These are phyloP conservation scores for Amborella trichopoda DNA, from an alignment of 164 flowering plant species.

Conservation along the genomic window DNA sequence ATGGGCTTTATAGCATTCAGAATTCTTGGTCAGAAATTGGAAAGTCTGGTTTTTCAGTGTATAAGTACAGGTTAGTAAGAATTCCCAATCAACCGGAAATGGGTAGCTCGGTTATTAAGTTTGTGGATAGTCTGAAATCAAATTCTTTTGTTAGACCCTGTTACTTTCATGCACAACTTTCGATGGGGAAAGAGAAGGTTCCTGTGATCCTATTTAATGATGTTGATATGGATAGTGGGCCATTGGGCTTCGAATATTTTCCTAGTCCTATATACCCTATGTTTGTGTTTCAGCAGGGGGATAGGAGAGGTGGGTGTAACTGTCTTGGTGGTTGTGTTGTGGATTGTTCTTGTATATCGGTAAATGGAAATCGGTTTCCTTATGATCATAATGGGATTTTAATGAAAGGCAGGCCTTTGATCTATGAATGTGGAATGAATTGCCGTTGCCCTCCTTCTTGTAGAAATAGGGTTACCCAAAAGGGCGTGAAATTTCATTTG, in stretches of 20 bases:
- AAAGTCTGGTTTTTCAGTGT: constrained; percentile 84
- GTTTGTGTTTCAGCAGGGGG: constrained; percentile 16
- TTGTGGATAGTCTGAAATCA: constrained; percentile 37
- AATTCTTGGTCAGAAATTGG: constrained; percentile 55
- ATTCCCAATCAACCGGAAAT: constrained; percentile 64
- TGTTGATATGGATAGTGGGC: constrained; percentile 48
- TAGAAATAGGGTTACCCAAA: constrained; percentile 58
- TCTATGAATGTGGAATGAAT: constrained; percentile 69
- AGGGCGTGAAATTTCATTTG: constrained; percentile 40
- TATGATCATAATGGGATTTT: constrained; percentile 64
- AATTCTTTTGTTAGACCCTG: constrained; percentile 50
- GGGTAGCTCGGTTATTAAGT: constrained; percentile 60
- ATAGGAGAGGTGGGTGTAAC: constrained; percentile 35
- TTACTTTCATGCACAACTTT: constrained; percentile 52
- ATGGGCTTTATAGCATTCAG: constrained; percentile 63
- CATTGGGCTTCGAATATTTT: constrained; percentile 52
- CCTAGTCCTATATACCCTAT: constrained; percentile 41
- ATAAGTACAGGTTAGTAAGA: constrained; percentile 62
- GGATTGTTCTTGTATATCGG: constrained; percentile 49
- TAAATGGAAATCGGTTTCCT: constrained; percentile 74
- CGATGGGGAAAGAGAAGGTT: constrained; percentile 46
- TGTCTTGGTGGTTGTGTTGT: constrained; percentile 42
- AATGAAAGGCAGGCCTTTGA: constrained; percentile 64
- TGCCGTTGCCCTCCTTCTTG: constrained; percentile 67
- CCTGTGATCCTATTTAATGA: constrained; percentile 72